Evolutionary conservation across 1,284 basidiomycete genomes (phyloP), one percentile per base, ranked within the genome.

Genomic region (Ustilago cynodontis): DNA sequence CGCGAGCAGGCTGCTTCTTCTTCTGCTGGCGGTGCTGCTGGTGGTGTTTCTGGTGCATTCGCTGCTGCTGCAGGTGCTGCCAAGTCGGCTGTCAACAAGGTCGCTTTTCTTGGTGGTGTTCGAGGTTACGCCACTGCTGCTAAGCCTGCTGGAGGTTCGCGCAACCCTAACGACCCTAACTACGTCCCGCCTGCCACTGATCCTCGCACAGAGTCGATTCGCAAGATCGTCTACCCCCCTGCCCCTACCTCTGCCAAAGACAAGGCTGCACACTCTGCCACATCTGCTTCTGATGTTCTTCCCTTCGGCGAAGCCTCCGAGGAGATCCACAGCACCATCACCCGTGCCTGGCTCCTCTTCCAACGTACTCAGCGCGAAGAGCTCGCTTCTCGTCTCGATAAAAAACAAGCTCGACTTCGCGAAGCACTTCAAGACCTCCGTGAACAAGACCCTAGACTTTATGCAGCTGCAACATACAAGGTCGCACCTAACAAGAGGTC

Each of bases 281-380:
- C 76, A 6, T 64, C 71, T 3, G 71, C 71, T 7, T 56, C 65
- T 6, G 66, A 65, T 3, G 76, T 79, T 5, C 59, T 80, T 4
- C 73, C 73, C 10, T 72, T 69, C 24, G 77, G 73, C 26, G 61
- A 59, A 11, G 77, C 62, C 0, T 77, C 78, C 22, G 71, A 73
- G 24, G 94, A 98, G 87, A 94, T 94, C 0, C 94, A 98, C 88
- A 91, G 94, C 79, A 98, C 95, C 8, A 94, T 98, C 73, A 93
- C 93, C 77, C 91, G 95, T 41, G 95, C 95, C 3, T 98, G 93
- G 93, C 88, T 92, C 61, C 89, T 98, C 22, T 91, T 93, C 87
- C 90, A 91, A 80, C 90, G 94, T 37, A 91, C 93, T 80, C 80
- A 91, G 64, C 90, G 94, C 53, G 91, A 92, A 52, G 60, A 53